These are phyloP conservation scores for Croton laevigatus DNA, from an alignment of 441 rosid species.

Conservation along the genomic window DNA sequence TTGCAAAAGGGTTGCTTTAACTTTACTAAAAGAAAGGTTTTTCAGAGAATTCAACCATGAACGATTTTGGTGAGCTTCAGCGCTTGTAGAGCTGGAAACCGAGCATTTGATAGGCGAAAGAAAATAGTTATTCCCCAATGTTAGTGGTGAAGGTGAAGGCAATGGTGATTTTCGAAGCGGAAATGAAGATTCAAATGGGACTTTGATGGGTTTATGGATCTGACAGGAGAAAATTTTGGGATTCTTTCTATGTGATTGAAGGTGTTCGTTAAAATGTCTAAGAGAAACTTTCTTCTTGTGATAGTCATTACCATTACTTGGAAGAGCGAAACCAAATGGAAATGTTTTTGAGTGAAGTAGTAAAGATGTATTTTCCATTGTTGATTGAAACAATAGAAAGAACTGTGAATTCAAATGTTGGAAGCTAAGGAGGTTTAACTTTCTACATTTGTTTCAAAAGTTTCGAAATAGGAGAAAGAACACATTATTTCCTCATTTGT, in stretches of 20 bases:
- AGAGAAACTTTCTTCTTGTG: conserved; percentile 29
- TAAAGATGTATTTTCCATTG: conserved; percentile 54
- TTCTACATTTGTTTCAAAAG: conserved; percentile 2
- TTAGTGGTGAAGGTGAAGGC: background rate
- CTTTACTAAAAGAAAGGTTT: conserved; percentile 37
- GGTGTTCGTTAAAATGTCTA: conserved; percentile 66
- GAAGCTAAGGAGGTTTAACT: background rate
- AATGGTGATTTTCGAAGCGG: conserved; percentile 14
- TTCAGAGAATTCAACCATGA: conserved; percentile 40
- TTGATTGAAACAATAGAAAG: background rate
- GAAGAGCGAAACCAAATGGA: conserved; percentile 27
- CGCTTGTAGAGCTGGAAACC: conserved; percentile 35
- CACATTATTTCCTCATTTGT: too few relatives aligned
- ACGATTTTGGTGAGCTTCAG: conserved; percentile 33
- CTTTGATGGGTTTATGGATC: conserved; percentile 22
- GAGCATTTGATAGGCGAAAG: conserved; percentile 46
- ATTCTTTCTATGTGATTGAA: conserved; percentile 20
- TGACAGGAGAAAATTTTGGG: conserved; percentile 14
- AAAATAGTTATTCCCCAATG: conserved; percentile 26
- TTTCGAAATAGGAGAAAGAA: background rate
- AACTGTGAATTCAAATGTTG: background rate
- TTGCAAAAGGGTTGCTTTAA: conserved; percentile 34
- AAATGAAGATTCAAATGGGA: conserved; percentile 21
- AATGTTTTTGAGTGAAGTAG: conserved; percentile 46
- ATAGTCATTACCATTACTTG: background rate